phyloP scores from a whole-genome alignment of 2,329 filamentous ascomycete species.

The Microdochium bolleyi region DNA sequence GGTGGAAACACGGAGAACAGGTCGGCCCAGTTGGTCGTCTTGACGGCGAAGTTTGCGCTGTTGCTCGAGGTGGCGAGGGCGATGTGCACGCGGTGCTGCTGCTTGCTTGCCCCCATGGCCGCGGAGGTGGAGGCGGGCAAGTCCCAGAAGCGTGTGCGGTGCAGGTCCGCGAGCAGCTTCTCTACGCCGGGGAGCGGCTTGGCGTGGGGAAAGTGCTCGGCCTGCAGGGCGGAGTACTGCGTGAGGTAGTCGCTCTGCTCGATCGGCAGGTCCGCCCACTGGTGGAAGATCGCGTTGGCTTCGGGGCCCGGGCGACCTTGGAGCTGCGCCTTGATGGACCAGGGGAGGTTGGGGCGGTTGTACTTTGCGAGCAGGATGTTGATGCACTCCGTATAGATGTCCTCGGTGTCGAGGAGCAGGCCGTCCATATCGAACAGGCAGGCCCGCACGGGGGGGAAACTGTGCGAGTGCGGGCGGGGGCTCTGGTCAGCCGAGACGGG shows the following conservation, averaged over 20 bases:
- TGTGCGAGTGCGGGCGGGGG: conserved; percentile 19
- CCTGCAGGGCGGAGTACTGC: conserved; percentile 57
- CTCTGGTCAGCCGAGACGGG: too few relatives aligned
- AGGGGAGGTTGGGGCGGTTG: conserved; percentile 68
- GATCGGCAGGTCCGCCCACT: conserved; percentile 84
- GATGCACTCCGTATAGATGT: conserved; percentile 75
- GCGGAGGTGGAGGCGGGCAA: conserved; percentile 14
- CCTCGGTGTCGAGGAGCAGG: conserved; percentile 88
- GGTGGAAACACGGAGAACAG: conserved; percentile 59
- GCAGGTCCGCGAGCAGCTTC: conserved; percentile 56
- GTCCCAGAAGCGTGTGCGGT: conserved; percentile 42
- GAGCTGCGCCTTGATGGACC: conserved; percentile 87
- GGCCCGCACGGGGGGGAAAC: conserved; percentile 73
- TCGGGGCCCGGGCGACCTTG: conserved; percentile 49
- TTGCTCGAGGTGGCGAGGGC: conserved; percentile 82
- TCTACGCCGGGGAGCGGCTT: conserved; percentile 72
- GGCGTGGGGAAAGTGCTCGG: conserved; percentile 63
- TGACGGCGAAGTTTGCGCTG: conserved; percentile 64
- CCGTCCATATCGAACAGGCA: conserved; percentile 99
- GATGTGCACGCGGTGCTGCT: conserved; percentile 54
- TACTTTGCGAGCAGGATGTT: conserved; percentile 76
- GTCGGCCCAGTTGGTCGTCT: conserved; percentile 55
- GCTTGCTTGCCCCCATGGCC: conserved; percentile 11
- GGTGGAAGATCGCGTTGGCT: conserved; percentile 50
- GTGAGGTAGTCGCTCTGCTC: conserved; percentile 56